Conservation (phyloP, 768 basidiomycete species). For the Amanita inopinata region DNA sequence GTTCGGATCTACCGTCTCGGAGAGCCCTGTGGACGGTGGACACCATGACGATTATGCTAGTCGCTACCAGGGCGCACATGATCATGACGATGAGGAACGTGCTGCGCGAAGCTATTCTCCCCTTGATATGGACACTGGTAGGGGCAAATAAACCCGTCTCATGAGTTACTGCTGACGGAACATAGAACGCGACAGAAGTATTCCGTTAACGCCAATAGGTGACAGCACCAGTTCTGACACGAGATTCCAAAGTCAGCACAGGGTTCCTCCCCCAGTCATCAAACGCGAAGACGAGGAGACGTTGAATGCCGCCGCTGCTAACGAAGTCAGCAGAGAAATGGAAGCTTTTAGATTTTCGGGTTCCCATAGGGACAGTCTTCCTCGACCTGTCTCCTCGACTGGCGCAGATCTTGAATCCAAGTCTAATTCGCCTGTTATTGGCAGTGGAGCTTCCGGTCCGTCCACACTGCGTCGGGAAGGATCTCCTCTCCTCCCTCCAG, state of each 20-base stretch:
- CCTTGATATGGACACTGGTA: not conserved
- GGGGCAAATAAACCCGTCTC: not conserved
- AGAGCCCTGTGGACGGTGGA: not conserved
- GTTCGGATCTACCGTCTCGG: not conserved
- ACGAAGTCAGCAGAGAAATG: conserved; percentile 57
- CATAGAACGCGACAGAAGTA: not conserved
- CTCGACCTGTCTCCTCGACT: conserved; percentile 1
- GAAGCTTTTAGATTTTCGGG: conserved; percentile 38
- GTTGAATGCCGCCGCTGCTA: conserved; percentile 59
- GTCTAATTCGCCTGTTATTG: not conserved
- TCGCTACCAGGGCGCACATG: too few species aligned
- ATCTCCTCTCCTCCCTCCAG: conserved; percentile 25
- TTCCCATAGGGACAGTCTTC: conserved; percentile 11
- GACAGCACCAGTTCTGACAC: conserved; percentile 2
- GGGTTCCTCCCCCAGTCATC: conserved; percentile 29
- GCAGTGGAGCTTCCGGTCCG: not conserved
- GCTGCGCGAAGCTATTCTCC: not conserved
- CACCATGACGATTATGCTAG: not conserved
- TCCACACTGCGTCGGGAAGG: conserved; percentile 2
- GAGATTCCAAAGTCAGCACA: conserved; percentile 14
- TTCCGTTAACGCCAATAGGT: not conserved
- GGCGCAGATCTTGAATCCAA: not conserved
- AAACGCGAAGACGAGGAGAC: conserved; percentile 39
- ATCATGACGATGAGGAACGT: not conserved
- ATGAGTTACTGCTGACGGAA: not conserved